A percentile compares a stretch with the other conserved stretches of the same genome.
phyloP scores from a whole-genome alignment of 805 yeast species.

The Monosporozyma yasuniensis region DNA sequence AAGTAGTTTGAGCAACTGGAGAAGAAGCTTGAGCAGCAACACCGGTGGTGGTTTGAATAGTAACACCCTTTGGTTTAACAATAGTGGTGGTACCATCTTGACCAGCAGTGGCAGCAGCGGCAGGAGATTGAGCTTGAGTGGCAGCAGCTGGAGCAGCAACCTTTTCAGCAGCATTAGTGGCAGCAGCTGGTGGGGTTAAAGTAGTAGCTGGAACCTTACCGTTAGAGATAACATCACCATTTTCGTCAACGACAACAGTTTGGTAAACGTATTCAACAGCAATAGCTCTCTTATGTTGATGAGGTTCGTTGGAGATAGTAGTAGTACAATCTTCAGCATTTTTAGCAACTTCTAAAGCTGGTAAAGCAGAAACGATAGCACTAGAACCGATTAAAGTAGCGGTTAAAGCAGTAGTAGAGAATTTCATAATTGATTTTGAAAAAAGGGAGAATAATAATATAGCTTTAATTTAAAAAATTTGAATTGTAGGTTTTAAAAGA shows the following conservation, averaged over 20 bases:
- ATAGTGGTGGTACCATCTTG: slow-evolving; percentile 13
- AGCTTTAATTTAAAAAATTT: not conserved
- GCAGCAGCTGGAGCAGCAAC: not conserved
- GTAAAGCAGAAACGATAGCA: slow-evolving; percentile 25
- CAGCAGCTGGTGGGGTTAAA: slow-evolving; percentile 1
- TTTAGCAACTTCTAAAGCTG: slow-evolving; percentile 7
- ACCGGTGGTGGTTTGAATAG: slow-evolving; percentile 1
- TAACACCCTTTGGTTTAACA: not conserved
- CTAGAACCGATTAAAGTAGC: slow-evolving; percentile 28
- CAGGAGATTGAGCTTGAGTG: not conserved
- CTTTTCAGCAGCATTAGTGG: not conserved
- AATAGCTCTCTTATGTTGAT: slow-evolving; percentile 45
- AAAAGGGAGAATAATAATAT: not conserved
- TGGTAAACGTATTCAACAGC: slow-evolving; percentile 46
- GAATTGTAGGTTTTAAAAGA: not conserved
- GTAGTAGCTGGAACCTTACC: not conserved
- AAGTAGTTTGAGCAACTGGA: not conserved
- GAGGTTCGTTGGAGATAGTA: slow-evolving; percentile 27
- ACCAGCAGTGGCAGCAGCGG: slow-evolving; percentile 11
- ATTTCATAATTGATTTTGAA: slow-evolving; percentile 22
- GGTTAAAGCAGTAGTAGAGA: slow-evolving; percentile 27
- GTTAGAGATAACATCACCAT: slow-evolving; percentile 7
- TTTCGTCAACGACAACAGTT: slow-evolving; percentile 43
- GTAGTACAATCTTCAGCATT: slow-evolving; percentile 23
- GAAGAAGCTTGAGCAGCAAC: not conserved